These are phyloP conservation scores for Yamadazyma diospyri DNA, from an alignment of 1,139 yeast genomes.

Conservation along the genomic window DNA sequence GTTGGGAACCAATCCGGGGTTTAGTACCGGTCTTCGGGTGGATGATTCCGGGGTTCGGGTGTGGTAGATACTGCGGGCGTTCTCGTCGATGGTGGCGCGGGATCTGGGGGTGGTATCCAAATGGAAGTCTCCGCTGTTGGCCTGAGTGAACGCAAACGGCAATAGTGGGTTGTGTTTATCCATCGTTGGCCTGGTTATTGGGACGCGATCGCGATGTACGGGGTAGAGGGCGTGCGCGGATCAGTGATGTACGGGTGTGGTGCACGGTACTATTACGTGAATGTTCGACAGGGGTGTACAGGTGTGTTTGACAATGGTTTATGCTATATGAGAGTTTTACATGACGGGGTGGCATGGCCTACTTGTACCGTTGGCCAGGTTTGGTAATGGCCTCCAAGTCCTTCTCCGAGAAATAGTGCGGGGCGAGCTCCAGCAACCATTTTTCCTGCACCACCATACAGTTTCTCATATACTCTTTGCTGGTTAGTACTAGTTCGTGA, in stretches of 20 bases:
- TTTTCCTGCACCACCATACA: slow-evolving; percentile 69
- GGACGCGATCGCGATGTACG: too few species aligned
- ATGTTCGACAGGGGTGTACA: too few species aligned
- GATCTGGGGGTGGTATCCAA: slow-evolving; percentile 37
- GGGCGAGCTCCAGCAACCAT: slow-evolving; percentile 23
- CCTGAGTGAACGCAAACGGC: slow-evolving; percentile 40
- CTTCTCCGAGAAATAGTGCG: slow-evolving; percentile 21
- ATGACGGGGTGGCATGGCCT: too few species aligned
- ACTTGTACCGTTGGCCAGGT: too few species aligned
- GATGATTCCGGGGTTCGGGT: slow-evolving; percentile 7
- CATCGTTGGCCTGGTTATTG: slow-evolving; percentile 24
- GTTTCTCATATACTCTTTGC: slow-evolving; percentile 86
- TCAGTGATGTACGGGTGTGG: too few species aligned
- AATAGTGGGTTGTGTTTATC: slow-evolving; percentile 38
- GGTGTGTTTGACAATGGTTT: too few species aligned
- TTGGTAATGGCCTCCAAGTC: slow-evolving; percentile 15
- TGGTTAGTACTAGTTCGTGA: slow-evolving; percentile 81
- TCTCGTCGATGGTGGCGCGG: slow-evolving; percentile 32
- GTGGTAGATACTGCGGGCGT: slow-evolving; percentile 29
- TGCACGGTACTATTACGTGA: too few species aligned
- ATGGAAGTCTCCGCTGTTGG: slow-evolving; percentile 24
- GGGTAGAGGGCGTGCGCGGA: too few species aligned
- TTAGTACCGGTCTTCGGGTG: slow-evolving; percentile 20
- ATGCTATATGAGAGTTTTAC: too few species aligned
- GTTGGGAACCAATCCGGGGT: slow-evolving; percentile 24